Evolutionary conservation across 1,284 basidiomycete species (phyloP).

Genomic region (Cryptococcus floricola): DNA sequence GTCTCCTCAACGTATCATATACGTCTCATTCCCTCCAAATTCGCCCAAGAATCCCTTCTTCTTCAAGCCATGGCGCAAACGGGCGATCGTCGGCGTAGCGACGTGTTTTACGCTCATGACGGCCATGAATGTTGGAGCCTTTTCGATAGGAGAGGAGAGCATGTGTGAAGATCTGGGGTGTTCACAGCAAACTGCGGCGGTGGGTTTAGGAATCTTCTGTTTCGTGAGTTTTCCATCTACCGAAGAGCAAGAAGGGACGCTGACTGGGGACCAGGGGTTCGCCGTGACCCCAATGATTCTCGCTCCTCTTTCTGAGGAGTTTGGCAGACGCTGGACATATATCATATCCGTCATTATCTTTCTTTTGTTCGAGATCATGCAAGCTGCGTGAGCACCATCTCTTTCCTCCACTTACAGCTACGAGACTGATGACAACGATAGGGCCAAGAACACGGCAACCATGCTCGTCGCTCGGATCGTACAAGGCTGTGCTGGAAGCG

Average conservation of each 20-base stretch:
- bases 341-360: slow-evolving; percentile 58
- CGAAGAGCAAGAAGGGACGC: neutral
- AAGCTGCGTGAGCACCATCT: slow-evolving; percentile 57
- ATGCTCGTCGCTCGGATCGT: slow-evolving; percentile 66
- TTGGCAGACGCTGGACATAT: slow-evolving; percentile 68
- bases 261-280: slow-evolving; percentile 56
- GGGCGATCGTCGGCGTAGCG: slow-evolving; percentile 59
- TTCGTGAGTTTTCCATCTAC: slow-evolving; percentile 23
- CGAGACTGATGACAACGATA: slow-evolving; percentile 24
- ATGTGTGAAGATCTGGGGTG: slow-evolving; percentile 65
- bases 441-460: slow-evolving; percentile 64
- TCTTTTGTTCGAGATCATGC: slow-evolving; percentile 58
- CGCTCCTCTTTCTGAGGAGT: slow-evolving; percentile 72
- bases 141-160: slow-evolving; percentile 57
- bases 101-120: slow-evolving; percentile 58
- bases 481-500: slow-evolving; percentile 60
- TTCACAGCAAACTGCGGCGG: slow-evolving; percentile 58
- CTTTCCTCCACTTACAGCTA: too few relatives aligned
- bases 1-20: slow-evolving; percentile 29
- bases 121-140: slow-evolving; percentile 59
- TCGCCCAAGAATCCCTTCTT: slow-evolving; percentile 59
- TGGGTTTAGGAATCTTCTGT: slow-evolving; percentile 60
- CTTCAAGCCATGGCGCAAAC: slow-evolving; percentile 56
- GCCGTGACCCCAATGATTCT: slow-evolving; percentile 65
- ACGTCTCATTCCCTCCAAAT: slow-evolving; percentile 59